Evolutionary conservation across 1,284 basidiomycete species (phyloP).

Genomic region (Microbotryum intermedium): DNA sequence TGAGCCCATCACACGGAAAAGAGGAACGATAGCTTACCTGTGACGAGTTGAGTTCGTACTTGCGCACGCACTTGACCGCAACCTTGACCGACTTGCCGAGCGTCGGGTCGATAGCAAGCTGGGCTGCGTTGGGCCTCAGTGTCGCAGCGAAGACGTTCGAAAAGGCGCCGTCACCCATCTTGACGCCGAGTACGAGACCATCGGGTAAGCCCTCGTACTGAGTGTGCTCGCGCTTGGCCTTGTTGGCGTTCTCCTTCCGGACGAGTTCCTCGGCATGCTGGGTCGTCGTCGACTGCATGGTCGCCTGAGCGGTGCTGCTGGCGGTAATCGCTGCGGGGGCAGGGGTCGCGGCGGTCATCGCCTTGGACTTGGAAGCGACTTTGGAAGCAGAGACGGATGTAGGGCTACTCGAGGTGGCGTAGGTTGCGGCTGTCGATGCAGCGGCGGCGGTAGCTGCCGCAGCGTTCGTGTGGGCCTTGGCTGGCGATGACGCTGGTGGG

Average conservation of each 20-base stretch:
- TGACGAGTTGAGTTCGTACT: slow-evolving; percentile 85
- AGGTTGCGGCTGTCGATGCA: too few relatives aligned
- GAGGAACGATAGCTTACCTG: slow-evolving; percentile 62
- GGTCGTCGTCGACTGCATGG: too few relatives aligned
- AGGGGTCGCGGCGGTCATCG: too few relatives aligned
- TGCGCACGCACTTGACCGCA: slow-evolving; percentile 78
- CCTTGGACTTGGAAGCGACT: too few relatives aligned
- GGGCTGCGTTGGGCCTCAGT: slow-evolving; percentile 52
- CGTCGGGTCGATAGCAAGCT: slow-evolving; percentile 25
- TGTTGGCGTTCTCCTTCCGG: slow-evolving; percentile 14
- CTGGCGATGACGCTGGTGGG: too few relatives aligned
- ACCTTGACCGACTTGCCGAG: slow-evolving; percentile 50
- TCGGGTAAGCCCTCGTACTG: slow-evolving; percentile 26
- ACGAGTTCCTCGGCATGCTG: slow-evolving; percentile 25
- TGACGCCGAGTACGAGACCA: slow-evolving; percentile 20
- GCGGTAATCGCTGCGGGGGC: too few relatives aligned
- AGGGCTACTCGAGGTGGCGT: too few relatives aligned
- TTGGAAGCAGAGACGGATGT: too few relatives aligned
- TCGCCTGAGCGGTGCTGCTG: too few relatives aligned
- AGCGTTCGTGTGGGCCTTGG: too few relatives aligned
- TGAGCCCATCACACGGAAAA: neutral
- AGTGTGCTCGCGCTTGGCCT: slow-evolving; percentile 18
- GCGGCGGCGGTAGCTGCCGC: too few relatives aligned
- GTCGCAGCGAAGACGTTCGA: slow-evolving; percentile 98
- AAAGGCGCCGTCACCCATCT: slow-evolving; percentile 63